Base-by-base conservation (phyloP, 202 grass and related monocot genomes). In the Panicum hallii region DNA sequence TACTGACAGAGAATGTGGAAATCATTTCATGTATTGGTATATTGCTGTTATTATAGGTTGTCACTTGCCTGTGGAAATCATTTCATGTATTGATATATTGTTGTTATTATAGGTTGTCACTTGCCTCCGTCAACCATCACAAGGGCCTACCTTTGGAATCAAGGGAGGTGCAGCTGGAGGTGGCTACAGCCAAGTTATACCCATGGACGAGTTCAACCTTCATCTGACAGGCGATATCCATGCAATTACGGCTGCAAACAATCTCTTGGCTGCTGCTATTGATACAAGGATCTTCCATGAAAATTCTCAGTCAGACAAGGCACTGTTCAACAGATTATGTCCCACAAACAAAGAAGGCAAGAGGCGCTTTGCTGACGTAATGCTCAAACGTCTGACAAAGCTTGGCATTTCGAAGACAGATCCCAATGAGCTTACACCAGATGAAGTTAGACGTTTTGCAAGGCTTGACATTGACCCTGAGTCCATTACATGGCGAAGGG, bases 181-280 rank as follows among this genome's bases (percentile, higher is more conserved):
- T 56, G 97, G 93, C 38, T 99, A 99, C 86, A 99, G 93, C 88
- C 97, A 99, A 87, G 97, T 99, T 65, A 96, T 99, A 77, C 97
- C 91, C 43, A 99, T 99, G 97, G 93, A 99, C 85, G 97, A 99
- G 77, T 99, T 99, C 84, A 99, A 99, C 82, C 97, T 96, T 83
- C 97, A 96, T 90, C 74, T 99, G 63, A 96, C 97, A 4, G 97
- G 97, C 77, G 93, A 99, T 78, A 99, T 99, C 63, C 97, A 96
- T 79, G 97, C 97, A 72, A 99, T 99, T 71, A 99, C 97, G 23
- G 97, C 93, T 36, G 91, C 93, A 87, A 99, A 96, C 84, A 99
- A 99, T 92, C 90, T 99, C 85, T 91, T 99, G 65, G 97, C 97
- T 67, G 97, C 97, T 58, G 97, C 97, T 22, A 99, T 99, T 49